A percentile compares a stretch with the other conserved stretches of the same genome.
These are phyloP conservation scores for Chaetoscypha palmicola DNA, from an alignment of 2,329 filamentous ascomycete species.

Conservation along the genomic window DNA sequence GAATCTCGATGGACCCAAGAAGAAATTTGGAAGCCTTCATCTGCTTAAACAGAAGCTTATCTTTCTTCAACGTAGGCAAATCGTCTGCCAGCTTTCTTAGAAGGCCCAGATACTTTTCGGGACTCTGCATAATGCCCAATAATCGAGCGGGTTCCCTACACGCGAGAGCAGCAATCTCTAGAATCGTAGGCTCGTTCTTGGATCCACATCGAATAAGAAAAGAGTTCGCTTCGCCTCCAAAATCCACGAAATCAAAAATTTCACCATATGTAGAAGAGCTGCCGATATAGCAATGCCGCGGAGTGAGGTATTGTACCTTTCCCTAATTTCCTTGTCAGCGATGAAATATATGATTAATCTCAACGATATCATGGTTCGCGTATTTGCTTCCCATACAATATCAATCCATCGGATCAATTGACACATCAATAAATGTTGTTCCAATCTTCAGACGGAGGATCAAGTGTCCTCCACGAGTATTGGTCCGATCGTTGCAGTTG, in stretches of 20 bases:
- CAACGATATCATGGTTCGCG: too few species aligned
- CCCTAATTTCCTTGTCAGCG: too few species aligned
- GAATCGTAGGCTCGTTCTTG: constrained; percentile 81
- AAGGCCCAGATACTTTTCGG: constrained; percentile 81
- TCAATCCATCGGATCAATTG: too few species aligned
- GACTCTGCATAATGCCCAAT: constrained; percentile 68
- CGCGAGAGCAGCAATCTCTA: constrained; percentile 78
- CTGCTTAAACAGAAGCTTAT: constrained; percentile 69
- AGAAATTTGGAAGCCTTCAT: constrained; percentile 73
- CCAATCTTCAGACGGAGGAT: too few species aligned
- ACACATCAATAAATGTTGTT: too few species aligned
- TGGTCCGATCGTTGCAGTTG: too few species aligned
- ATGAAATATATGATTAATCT: too few species aligned
- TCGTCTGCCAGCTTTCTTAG: constrained; percentile 75
- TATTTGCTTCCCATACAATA: too few species aligned
- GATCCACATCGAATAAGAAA: constrained; percentile 86
- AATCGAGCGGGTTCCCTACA: constrained; percentile 77
- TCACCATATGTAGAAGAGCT: constrained; percentile 64
- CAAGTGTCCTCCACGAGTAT: too few species aligned
- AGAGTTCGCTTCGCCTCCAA: constrained; percentile 76
- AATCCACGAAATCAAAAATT: constrained; percentile 96
- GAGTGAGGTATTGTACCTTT: constrained; percentile 54
- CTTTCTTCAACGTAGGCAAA: constrained; percentile 60
- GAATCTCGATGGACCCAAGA: constrained; percentile 72
- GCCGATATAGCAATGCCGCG: constrained; percentile 75